Conservation (phyloP, 2,329 filamentous ascomycete genomes). For the Pseudocercospora vitis region DNA sequence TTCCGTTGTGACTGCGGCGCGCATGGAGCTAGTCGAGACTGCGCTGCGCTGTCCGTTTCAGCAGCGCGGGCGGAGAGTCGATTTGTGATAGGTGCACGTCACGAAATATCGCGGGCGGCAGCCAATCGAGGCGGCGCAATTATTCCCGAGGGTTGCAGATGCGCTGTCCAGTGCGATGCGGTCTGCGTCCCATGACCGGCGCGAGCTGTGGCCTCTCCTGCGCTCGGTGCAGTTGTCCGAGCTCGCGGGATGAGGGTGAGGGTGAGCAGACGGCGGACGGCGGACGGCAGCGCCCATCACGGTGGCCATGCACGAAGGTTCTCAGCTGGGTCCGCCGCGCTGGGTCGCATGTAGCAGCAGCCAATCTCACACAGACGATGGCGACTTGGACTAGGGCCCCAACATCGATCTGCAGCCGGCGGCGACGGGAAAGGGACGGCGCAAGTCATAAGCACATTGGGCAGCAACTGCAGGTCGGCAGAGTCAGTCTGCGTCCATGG, state of each 20-base stretch:
- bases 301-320: not conserved
- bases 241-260: no score
- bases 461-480: slow-evolving; percentile 1
- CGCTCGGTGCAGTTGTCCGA: not conserved
- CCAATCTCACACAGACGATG: slow-evolving; percentile 7
- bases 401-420: slow-evolving; percentile 10
- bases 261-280: no score
- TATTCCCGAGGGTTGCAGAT: not conserved
- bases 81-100: slow-evolving; percentile 9
- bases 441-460: slow-evolving; percentile 9
- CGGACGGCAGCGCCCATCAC: not conserved
- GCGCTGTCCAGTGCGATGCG: not conserved
- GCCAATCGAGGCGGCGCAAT: not conserved
- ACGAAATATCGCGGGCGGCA: not conserved
- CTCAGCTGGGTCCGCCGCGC: not conserved
- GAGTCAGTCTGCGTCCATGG: not conserved
- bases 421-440: slow-evolving; percentile 7
- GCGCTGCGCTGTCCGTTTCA: not conserved
- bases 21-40: slow-evolving; percentile 5
- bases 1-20: not conserved
- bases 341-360: not conserved
- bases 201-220: not conserved
- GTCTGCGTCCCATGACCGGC: slow-evolving; percentile 2
- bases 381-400: slow-evolving; percentile 6
- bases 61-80: slow-evolving; percentile 1